Evolutionary conservation across 371 early-diverging fungal genomes (phyloP).

Genomic region (Dichotomocladium elegans): DNA sequence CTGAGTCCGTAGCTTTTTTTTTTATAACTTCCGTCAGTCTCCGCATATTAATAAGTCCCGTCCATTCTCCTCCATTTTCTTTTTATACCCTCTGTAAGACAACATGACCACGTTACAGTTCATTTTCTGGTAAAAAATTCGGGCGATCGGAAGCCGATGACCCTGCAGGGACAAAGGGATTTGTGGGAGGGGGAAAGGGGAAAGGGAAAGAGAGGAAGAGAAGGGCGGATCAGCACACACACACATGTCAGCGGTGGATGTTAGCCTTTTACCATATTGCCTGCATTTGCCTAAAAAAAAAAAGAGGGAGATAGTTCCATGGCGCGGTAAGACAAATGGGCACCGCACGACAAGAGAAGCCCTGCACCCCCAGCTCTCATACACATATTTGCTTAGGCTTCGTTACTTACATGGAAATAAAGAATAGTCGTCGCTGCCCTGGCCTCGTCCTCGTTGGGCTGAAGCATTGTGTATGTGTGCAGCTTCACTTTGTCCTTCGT

Average conservation of each 20-base stretch:
- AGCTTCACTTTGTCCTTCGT: constrained; percentile 81
- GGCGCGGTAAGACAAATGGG: not conserved
- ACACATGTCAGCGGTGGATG: no score
- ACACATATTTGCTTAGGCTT: not conserved
- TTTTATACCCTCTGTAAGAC: constrained; percentile 90
- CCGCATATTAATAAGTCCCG: no score
- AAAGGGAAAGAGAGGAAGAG: no score
- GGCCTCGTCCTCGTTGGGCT: constrained; percentile 49
- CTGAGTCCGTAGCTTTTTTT: constrained; percentile 87
- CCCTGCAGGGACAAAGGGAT: no score
- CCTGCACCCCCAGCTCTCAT: not conserved
- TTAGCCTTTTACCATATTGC: constrained; percentile 76
- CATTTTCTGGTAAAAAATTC: constrained; percentile 56
- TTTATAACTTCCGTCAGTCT: no score
- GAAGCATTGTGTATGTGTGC: constrained; percentile 75
- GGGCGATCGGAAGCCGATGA: constrained; percentile 87
- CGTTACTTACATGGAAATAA: constrained; percentile 78
- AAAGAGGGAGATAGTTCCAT: not conserved
- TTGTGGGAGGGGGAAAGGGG: no score
- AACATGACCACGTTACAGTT: constrained; percentile 90
- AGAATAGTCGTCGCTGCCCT: constrained; percentile 70
- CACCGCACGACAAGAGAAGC: not conserved
- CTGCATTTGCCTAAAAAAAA: constrained; percentile 88
- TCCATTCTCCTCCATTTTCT: no score
- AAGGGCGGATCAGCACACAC: no score